Evolutionary conservation across 345 rosid genomes (phyloP).

Genomic region (Sapria himalayana): DNA sequence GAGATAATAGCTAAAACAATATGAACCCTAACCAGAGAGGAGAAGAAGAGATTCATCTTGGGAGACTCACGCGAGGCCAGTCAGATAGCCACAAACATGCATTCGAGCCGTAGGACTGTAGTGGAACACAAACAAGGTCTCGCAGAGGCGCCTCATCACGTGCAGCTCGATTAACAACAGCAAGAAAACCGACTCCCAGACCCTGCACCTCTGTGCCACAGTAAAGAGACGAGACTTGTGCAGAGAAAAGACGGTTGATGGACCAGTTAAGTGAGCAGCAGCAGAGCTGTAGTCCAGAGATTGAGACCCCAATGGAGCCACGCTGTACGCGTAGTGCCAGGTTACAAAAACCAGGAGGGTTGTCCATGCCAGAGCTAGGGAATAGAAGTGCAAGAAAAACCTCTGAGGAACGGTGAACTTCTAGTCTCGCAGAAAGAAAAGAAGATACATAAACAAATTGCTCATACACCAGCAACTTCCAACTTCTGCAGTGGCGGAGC

Average conservation of each 20-base stretch:
- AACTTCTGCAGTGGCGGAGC: too few relatives aligned
- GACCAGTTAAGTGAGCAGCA: constrained; percentile 27
- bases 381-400: constrained; percentile 47
- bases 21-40: background rate
- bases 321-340: constrained; percentile 33
- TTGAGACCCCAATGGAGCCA: constrained; percentile 19
- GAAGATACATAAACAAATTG: background rate
- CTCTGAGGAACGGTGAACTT: constrained; percentile 50
- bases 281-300: constrained; percentile 19
- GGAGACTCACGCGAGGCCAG: constrained; percentile 41
- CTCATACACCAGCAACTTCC: background rate
- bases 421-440: constrained; percentile 10
- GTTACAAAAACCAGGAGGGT: constrained; percentile 30
- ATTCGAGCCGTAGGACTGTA: constrained; percentile 48
- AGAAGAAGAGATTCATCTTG: background rate
- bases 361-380: constrained; percentile 45
- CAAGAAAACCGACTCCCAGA: constrained; percentile 42
- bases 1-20: constrained; percentile 4
- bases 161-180: constrained; percentile 54
- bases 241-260: constrained; percentile 24
- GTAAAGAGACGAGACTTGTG: constrained; percentile 20
- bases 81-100: constrained; percentile 40
- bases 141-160: constrained; percentile 43
- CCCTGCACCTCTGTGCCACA: constrained; percentile 14
- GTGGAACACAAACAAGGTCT: constrained; percentile 30